Evolutionary conservation across 208 protist genomes (phyloP).

Genomic region (Naegleria gruberi): DNA sequence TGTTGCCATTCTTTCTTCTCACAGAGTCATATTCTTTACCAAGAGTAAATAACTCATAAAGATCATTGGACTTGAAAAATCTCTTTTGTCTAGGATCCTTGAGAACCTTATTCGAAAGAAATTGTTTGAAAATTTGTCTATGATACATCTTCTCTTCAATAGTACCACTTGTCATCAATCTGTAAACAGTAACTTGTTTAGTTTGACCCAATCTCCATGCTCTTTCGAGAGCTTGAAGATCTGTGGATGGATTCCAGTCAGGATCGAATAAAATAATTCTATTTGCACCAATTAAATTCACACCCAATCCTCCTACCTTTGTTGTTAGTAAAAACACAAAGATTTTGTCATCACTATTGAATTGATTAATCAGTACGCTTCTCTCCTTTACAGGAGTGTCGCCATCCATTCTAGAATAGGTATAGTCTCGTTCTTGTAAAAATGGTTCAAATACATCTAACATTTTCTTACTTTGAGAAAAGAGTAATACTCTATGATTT

Average conservation of each 20-base stretch:
- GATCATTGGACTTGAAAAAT: slow-evolving; percentile 77
- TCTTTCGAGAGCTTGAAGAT: slow-evolving; percentile 76
- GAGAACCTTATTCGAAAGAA: slow-evolving; percentile 84
- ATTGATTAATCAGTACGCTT: slow-evolving; percentile 80
- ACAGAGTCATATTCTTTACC: slow-evolving; percentile 53
- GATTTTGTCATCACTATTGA: slow-evolving; percentile 77
- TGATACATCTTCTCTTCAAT: slow-evolving; percentile 98
- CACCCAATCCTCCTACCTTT: slow-evolving; percentile 87
- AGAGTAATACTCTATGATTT: slow-evolving; percentile 87
- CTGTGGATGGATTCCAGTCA: slow-evolving; percentile 89
- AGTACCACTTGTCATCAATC: slow-evolving; percentile 90
- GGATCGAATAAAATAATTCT: slow-evolving; percentile 97
- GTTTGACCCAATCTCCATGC: slow-evolving; percentile 92
- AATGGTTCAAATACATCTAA: slow-evolving; percentile 91
- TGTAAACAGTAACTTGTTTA: slow-evolving; percentile 85
- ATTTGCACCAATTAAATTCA: slow-evolving; percentile 95
- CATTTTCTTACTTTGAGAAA: slow-evolving; percentile 93
- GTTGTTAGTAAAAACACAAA: slow-evolving; percentile 95
- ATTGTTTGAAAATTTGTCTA: slow-evolving; percentile 75
- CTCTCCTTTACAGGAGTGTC: slow-evolving; percentile 63
- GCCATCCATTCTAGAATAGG: slow-evolving; percentile 91
- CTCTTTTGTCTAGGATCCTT: slow-evolving; percentile 81
- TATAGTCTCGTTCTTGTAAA: slow-evolving; percentile 54
- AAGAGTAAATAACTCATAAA: slow-evolving; percentile 79
- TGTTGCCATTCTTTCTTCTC: slow-evolving; percentile 1